Evolutionary conservation across 495 filamentous ascomycete genomes (phyloP), one percentile per base, ranked within the genome.

Genomic region (Daldinia grandis): DNA sequence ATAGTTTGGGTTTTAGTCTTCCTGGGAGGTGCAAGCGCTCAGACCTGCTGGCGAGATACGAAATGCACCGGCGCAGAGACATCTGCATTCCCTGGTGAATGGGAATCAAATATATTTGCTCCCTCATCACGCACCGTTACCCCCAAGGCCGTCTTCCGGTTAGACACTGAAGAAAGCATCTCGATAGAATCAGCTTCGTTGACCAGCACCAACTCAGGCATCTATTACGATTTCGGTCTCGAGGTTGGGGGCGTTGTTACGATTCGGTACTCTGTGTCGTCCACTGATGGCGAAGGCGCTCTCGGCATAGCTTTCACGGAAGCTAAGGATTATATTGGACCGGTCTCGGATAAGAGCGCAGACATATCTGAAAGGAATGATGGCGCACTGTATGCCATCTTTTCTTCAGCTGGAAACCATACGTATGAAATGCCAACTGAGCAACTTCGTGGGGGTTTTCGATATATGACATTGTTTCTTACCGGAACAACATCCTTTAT

Each of bases 271-370:
- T 76, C 79, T 12, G 74, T 84, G 1, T 62, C 57, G 31, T 63
- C 65, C 27, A 67, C 57, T 14, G 80, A 78, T 5, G 82, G 80
- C 5, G 72, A 72, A 6, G 87, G 85, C 4, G 73, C 80, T 0
- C 71, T 91, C 7, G 87, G 88, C 0, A 76, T 91, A 12, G 88
- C 88, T 5, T 90, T 90, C 71, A 84, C 85, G 4, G 89, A 90
- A 76, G 85, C 84, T 1, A 88, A 86, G 66, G 84, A 89, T 58
- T 90, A 83, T 82, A 86, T 89, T 66, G 87, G 88, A 50, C 81
- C 86, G 68, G 81, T 78, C 76, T 89, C 87, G 0, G 88, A 91
- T 70, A 83, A 82, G 0, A 88, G 85, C 14, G 89, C 86, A 72
- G 86, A 86, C 12, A 76, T 78, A 6, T 87, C 83, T 66, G 75